Evolutionary conservation across 1,139 yeast species (phyloP).

Genomic region (Pichia sp.): DNA sequence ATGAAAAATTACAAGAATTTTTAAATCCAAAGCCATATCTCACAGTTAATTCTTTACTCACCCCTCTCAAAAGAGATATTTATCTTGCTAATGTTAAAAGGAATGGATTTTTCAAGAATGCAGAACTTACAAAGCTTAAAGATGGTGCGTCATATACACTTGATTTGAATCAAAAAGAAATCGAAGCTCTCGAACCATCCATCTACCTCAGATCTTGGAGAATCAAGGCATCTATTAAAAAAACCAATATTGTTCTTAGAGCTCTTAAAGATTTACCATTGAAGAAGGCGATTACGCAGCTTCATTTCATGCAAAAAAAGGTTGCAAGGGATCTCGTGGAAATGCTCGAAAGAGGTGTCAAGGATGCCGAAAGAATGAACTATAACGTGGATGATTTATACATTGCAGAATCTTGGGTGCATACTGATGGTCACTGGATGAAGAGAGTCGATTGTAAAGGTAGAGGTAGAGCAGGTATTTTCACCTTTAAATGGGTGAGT

Average conservation of each 20-base stretch:
- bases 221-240: constrained; percentile 79
- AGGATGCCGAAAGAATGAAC: constrained; percentile 58
- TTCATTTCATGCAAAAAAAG: constrained; percentile 80
- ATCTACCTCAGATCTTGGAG: constrained; percentile 71
- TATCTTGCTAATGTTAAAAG: constrained; percentile 53
- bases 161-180: constrained; percentile 53
- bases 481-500: constrained; percentile 72
- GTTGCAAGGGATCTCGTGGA: constrained; percentile 76
- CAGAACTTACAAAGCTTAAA: constrained; percentile 46
- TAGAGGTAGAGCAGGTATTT: constrained; percentile 82
- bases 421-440: constrained; percentile 73
- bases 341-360: constrained; percentile 63
- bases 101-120: constrained; percentile 72
- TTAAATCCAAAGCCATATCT: constrained; percentile 34
- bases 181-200: constrained; percentile 78
- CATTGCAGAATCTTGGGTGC: constrained; percentile 84
- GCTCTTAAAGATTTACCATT: constrained; percentile 62
- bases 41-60: constrained; percentile 42
- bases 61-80: constrained; percentile 68
- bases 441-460: constrained; percentile 82
- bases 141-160: constrained; percentile 39
- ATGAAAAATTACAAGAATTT: constrained; percentile 35
- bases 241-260: constrained; percentile 76
- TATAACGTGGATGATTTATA: constrained; percentile 57
- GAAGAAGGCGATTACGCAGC: constrained; percentile 81